Evolutionary conservation across 1,284 basidiomycete species (phyloP), one percentile per base, ranked within the genome.

Genomic region (Caloboletus inedulis): DNA sequence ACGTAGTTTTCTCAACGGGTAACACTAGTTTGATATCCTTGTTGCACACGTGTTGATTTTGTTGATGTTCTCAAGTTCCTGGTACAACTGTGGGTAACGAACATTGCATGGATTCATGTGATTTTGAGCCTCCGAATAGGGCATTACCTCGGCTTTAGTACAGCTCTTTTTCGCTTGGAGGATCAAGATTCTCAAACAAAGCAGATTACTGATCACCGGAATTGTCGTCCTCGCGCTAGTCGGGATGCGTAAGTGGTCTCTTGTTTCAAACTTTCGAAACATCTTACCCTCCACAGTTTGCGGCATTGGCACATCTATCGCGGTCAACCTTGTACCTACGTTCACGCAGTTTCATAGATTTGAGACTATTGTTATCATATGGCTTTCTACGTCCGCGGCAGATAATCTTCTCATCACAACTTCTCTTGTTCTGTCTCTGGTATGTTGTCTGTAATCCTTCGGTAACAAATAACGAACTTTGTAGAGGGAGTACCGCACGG

Each of bases 111-210:
- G 14, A 7, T 27, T 33, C 7, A 7, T 47, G 18, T 37, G 19
- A 8, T 37, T 27, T 34, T 49, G 18, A 49, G 25, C 23, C 12
- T 27, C 21, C 14, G 19, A 46, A 27, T 41, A 74, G 71, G 68
- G 71, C 2, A 56, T 76, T 37, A 71, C 74, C 16, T 74, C 74
- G 16, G 62, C 69, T 40, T 59, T 68, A 21, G 74, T 75, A 16
- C 74, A 76, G 48, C 52, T 70, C 33, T 76, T 76, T 60, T 76
- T 76, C 54, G 72, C 74, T 5, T 76, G 74, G 74, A 62, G 74
- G 54, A 72, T 75, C 41, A 68, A 67, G 36, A 62, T 74, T 19
- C 64, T 75, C 45, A 73, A 69, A 16, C 61, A 63, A 37, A 71
- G 58, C 47, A 61, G 60, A 25, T 51, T 64, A 7, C 56, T 68